Conservation (phyloP, 169 alveolate genomes). For the Theileria orientalis region DNA sequence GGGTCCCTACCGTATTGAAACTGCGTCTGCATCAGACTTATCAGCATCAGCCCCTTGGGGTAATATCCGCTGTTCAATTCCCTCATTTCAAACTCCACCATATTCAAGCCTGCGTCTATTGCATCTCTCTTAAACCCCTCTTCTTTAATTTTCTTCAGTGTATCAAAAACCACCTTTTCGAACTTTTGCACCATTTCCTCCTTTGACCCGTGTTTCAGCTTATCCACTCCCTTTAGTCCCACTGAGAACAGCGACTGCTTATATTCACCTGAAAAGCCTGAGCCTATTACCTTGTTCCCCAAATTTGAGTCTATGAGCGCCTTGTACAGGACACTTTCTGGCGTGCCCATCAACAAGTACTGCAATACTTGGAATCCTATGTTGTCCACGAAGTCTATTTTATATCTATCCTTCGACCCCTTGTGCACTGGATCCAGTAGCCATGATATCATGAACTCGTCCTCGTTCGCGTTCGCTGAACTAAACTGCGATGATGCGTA, state of each 20-base stretch:
- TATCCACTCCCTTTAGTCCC: constrained; percentile 51
- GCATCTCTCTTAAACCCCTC: constrained; percentile 75
- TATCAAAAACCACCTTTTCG: constrained; percentile 62
- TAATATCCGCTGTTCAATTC: constrained; percentile 58
- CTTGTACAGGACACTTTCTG: constrained; percentile 67
- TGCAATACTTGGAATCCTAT: constrained; percentile 57
- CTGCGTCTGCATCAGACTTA: constrained; percentile 50
- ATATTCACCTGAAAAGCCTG: constrained; percentile 32
- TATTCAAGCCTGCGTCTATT: constrained; percentile 72
- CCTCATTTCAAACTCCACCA: constrained; percentile 69
- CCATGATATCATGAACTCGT: constrained; percentile 62
- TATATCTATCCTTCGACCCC: not conserved
- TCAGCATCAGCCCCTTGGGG: constrained; percentile 58
- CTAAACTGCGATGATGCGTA: constrained; percentile 18
- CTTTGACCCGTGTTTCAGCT: not conserved
- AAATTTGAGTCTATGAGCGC: constrained; percentile 62
- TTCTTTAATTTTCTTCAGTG: constrained; percentile 53
- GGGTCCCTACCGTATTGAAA: constrained; percentile 48
- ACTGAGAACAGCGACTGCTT: constrained; percentile 40
- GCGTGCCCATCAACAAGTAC: constrained; percentile 63
- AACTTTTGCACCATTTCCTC: constrained; percentile 44
- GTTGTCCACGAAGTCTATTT: constrained; percentile 50
- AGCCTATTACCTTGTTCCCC: constrained; percentile 57
- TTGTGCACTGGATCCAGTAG: constrained; percentile 43
- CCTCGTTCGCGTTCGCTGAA: constrained; percentile 28